Conservation (phyloP, 2,329 filamentous ascomycete species). For the Aureobasidium sp. region DNA sequence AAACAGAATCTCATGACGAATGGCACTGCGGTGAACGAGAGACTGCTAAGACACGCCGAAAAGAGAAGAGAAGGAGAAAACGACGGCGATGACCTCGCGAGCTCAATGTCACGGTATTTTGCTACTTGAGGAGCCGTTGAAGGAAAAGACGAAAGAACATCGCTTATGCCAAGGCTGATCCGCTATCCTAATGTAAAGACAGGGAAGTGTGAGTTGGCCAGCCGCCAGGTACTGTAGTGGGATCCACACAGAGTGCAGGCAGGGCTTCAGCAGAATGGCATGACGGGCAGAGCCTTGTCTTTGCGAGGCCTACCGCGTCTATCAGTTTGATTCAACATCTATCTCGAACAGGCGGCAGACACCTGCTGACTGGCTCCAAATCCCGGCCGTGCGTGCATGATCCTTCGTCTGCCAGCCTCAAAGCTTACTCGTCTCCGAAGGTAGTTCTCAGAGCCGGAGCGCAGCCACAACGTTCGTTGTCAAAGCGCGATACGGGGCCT, state of each 20-base stretch:
- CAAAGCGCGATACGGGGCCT: constrained; percentile 5
- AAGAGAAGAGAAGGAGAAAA: neutral
- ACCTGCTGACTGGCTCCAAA: constrained; percentile 11
- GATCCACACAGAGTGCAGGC: constrained; percentile 1
- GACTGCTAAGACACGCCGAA: neutral
- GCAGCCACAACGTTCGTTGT: neutral
- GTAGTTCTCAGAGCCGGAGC: neutral
- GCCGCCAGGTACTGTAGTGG: neutral
- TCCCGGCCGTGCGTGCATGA: constrained; percentile 10
- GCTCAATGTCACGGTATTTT: constrained; percentile 5
- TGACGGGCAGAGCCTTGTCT: neutral
- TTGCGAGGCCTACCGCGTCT: constrained; percentile 3
- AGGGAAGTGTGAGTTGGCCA: constrained; percentile 2
- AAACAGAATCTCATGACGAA: neutral
- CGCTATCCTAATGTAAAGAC: neutral
- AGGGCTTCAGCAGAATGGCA: neutral
- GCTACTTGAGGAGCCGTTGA: neutral
- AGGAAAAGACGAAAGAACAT: neutral
- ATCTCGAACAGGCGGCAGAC: neutral
- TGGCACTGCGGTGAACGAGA: neutral
- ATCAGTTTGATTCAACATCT: constrained; percentile 1
- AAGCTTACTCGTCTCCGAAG: constrained; percentile 2
- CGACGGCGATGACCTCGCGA: neutral
- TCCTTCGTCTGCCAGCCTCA: constrained; percentile 8
- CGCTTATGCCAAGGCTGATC: constrained; percentile 10